Conservation (phyloP, 2,329 filamentous ascomycete species). For the Endothia cerciana region DNA sequence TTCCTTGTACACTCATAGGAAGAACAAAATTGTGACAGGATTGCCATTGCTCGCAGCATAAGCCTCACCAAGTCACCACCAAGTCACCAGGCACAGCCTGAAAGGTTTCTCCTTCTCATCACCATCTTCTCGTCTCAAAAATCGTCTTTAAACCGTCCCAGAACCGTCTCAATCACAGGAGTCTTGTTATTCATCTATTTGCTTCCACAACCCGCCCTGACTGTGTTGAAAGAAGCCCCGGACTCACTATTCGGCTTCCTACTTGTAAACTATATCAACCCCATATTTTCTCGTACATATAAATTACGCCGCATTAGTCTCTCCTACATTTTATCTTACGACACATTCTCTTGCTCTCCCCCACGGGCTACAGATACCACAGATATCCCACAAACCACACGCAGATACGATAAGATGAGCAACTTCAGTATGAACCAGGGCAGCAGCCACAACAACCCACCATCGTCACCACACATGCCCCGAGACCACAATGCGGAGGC, state of each 20-base stretch:
- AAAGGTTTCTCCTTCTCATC: not conserved
- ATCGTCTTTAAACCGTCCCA: not conserved
- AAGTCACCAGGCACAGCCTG: slow-evolving; percentile 14
- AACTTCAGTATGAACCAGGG: slow-evolving; percentile 22
- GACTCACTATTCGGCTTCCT: slow-evolving; percentile 9
- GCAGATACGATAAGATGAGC: slow-evolving; percentile 18
- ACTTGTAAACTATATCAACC: slow-evolving; percentile 16
- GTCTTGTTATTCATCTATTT: slow-evolving; percentile 21
- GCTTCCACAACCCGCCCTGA: slow-evolving; percentile 18
- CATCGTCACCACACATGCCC: slow-evolving; percentile 24
- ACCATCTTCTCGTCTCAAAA: not conserved
- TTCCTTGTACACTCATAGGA: slow-evolving; percentile 4
- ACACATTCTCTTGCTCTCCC: not conserved
- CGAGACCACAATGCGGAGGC: slow-evolving; percentile 21
- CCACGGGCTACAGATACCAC: not conserved
- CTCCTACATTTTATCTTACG: not conserved
- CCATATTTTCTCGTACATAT: not conserved
- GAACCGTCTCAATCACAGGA: slow-evolving; percentile 2
- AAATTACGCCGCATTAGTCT: not conserved
- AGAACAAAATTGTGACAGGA: slow-evolving; percentile 12
- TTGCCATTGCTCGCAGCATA: slow-evolving; percentile 21
- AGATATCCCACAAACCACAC: not conserved
- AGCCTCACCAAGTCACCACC: slow-evolving; percentile 7
- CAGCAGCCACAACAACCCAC: slow-evolving; percentile 24
- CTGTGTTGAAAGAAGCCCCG: slow-evolving; percentile 18